Conservation (phyloP, 2,329 filamentous ascomycete genomes). For the Elsinoe ampelina region DNA sequence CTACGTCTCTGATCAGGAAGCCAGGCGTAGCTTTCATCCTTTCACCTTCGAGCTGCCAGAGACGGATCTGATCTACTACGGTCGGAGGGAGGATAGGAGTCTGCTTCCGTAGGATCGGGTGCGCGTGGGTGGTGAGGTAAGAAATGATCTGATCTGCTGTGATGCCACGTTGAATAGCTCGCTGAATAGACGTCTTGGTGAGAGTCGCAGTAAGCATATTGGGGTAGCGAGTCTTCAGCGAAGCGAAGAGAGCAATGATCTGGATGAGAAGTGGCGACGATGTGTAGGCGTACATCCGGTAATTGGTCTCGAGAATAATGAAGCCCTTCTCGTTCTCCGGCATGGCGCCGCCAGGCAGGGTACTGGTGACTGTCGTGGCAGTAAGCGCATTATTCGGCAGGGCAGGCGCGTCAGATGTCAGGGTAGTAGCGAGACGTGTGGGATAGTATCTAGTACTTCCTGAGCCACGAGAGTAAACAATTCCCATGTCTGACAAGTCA, state of each 20-base stretch:
- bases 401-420: constrained; percentile 67
- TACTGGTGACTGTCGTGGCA: constrained; percentile 49
- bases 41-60: constrained; percentile 97
- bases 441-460: constrained; percentile 61
- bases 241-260: constrained; percentile 81
- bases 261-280: constrained; percentile 89
- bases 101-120: constrained; percentile 79
- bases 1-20: constrained; percentile 85
- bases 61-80: constrained; percentile 90
- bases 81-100: constrained; percentile 81
- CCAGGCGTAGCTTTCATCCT: constrained; percentile 77
- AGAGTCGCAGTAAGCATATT: constrained; percentile 91
- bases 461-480: constrained; percentile 58
- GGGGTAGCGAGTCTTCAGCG: constrained; percentile 80
- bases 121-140: constrained; percentile 84
- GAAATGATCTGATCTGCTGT: constrained; percentile 91
- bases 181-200: constrained; percentile 77
- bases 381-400: constrained; percentile 60
- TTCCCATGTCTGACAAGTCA: constrained; percentile 82
- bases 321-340: constrained; percentile 55
- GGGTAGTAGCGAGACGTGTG: constrained; percentile 84
- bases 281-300: constrained; percentile 94
- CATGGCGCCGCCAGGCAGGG: constrained; percentile 23
- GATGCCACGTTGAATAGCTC: constrained; percentile 82
- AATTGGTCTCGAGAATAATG: constrained; percentile 96